Percentiles rank a stretch among this genome's conserved stretches.
Evolutionary conservation across 2,329 filamentous ascomycete species (phyloP).

Genomic region (Xylariaceae sp.): DNA sequence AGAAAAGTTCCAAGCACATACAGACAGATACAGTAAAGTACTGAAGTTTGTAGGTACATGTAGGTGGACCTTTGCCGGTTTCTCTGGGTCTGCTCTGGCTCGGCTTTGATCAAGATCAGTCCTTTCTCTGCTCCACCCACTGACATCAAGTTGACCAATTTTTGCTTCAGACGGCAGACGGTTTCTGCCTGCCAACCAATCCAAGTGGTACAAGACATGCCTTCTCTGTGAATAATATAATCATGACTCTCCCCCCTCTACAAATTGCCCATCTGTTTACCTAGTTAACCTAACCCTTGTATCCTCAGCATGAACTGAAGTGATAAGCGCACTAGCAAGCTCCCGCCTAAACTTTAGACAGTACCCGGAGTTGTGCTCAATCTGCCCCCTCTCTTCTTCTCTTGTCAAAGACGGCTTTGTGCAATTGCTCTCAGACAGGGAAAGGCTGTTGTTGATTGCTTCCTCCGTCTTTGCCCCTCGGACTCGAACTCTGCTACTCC

Average conservation of each 20-base stretch:
- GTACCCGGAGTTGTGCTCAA: background rate
- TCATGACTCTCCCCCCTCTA: background rate
- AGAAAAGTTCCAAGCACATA: too few relatives aligned
- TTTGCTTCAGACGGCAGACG: constrained; percentile 3
- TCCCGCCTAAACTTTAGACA: background rate
- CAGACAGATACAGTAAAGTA: too few relatives aligned
- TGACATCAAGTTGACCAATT: constrained; percentile 16
- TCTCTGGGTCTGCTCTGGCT: too few relatives aligned
- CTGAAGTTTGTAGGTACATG: too few relatives aligned
- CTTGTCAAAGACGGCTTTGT: background rate
- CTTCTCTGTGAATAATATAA: background rate
- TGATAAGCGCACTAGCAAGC: background rate
- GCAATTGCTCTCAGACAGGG: background rate
- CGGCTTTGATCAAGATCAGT: background rate
- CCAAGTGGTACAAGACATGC: background rate
- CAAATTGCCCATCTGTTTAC: background rate
- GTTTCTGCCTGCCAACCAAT: background rate
- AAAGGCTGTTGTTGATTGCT: background rate
- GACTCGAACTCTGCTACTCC: background rate
- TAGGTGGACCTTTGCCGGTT: background rate
- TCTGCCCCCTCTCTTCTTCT: background rate
- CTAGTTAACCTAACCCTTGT: too few relatives aligned
- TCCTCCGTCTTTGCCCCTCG: background rate
- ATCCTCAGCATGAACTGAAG: background rate
- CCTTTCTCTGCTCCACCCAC: constrained; percentile 6